A percentile compares a stretch with the other conserved stretches of the same genome.
Evolutionary conservation across 2,329 filamentous ascomycete species (phyloP).

Genomic region (Ophiostoma himal-ulmi): DNA sequence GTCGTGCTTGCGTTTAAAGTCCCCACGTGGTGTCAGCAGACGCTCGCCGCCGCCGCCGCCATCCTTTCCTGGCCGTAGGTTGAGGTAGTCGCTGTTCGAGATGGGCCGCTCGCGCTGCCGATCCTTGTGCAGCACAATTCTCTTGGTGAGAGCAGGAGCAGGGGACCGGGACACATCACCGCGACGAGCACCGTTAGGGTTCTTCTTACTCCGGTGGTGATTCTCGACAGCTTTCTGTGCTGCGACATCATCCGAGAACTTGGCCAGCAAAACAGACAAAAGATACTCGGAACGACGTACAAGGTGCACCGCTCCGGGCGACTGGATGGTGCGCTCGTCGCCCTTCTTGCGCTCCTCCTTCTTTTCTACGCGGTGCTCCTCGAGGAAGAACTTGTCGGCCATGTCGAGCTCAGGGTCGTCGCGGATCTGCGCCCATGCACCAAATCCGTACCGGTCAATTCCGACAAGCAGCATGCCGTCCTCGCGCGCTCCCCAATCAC

Average conservation of each 20-base stretch:
- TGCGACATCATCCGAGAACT: slow-evolving; percentile 70
- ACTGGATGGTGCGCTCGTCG: slow-evolving; percentile 76
- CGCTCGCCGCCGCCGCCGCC: slow-evolving; percentile 41
- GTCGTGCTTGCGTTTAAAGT: slow-evolving; percentile 57
- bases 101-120: slow-evolving; percentile 44
- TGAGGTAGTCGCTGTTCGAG: slow-evolving; percentile 28
- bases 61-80: slow-evolving; percentile 25
- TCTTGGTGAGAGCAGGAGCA: slow-evolving; percentile 50
- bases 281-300: slow-evolving; percentile 93
- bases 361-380: slow-evolving; percentile 96
- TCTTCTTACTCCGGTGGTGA: slow-evolving; percentile 92
- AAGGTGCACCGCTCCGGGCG: slow-evolving; percentile 93
- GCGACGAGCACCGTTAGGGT: slow-evolving; percentile 58
- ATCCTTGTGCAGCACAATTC: slow-evolving; percentile 41
- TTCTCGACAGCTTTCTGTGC: slow-evolving; percentile 81
- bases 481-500: slow-evolving; percentile 85
- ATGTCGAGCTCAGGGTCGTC: slow-evolving; percentile 85
- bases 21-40: slow-evolving; percentile 40
- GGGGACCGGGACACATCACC: slow-evolving; percentile 58
- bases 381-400: slow-evolving; percentile 86
- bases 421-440: slow-evolving; percentile 89
- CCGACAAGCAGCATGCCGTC: slow-evolving; percentile 96
- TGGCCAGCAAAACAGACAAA: slow-evolving; percentile 82
- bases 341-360: slow-evolving; percentile 83
- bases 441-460: slow-evolving; percentile 89